A percentile compares a stretch with the other conserved stretches of the same genome.
These are phyloP conservation scores for Amanita rimosa DNA, from an alignment of 768 basidiomycete species.

Conservation along the genomic window DNA sequence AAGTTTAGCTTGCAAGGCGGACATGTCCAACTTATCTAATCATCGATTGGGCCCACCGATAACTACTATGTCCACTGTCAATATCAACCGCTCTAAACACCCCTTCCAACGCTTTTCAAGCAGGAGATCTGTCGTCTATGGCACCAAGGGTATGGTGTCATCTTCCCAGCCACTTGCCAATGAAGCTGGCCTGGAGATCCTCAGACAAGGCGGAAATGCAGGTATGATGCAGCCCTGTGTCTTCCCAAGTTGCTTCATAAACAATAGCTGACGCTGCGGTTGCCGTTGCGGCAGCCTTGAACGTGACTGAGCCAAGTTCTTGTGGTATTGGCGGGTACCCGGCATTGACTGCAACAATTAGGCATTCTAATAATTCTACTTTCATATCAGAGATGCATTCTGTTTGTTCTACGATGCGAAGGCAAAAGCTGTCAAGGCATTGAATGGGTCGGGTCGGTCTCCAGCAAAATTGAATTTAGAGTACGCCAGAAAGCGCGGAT, in stretches of 20 bases:
- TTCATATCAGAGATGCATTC: slow-evolving; percentile 61
- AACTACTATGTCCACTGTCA: slow-evolving; percentile 24
- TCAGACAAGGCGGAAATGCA: slow-evolving; percentile 91
- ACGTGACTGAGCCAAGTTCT: slow-evolving; percentile 79
- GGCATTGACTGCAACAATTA: slow-evolving; percentile 10
- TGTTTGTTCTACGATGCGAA: slow-evolving; percentile 87
- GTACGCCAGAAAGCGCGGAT: slow-evolving; percentile 56
- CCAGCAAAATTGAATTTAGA: slow-evolving; percentile 74
- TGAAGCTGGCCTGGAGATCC: slow-evolving; percentile 85
- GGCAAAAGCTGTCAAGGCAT: slow-evolving; percentile 69
- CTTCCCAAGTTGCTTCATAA: neutral
- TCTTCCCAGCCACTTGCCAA: slow-evolving; percentile 88
- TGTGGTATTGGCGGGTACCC: slow-evolving; percentile 86
- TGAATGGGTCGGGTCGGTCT: slow-evolving; percentile 89
- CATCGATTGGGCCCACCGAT: neutral
- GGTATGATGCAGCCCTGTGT: slow-evolving; percentile 31
- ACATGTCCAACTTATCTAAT: slow-evolving; percentile 23
- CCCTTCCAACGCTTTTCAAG: slow-evolving; percentile 67
- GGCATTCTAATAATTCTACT: slow-evolving; percentile 9
- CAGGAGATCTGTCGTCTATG: slow-evolving; percentile 78
- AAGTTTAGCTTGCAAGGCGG: slow-evolving; percentile 40
- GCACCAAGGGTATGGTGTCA: slow-evolving; percentile 79
- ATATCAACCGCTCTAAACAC: slow-evolving; percentile 56
- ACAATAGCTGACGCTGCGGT: slow-evolving; percentile 82
- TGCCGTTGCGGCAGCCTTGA: slow-evolving; percentile 84